Evolutionary conservation across 805 yeast species (phyloP).

Genomic region (Monosporozyma servazzii): DNA sequence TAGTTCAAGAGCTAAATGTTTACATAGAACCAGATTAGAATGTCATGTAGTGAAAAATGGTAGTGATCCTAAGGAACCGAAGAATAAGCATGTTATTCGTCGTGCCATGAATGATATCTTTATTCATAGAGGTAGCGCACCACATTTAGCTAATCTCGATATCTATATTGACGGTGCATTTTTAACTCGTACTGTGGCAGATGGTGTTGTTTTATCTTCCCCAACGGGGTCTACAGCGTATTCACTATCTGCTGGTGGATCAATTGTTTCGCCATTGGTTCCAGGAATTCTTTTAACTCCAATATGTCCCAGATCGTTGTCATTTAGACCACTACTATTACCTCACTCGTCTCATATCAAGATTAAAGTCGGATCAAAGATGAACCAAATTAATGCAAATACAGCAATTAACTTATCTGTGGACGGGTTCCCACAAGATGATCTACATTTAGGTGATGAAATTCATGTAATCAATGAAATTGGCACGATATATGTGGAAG

Average conservation of each 20-base stretch:
- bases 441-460: conserved; percentile 66
- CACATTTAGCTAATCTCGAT: conserved; percentile 76
- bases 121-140: conserved; percentile 79
- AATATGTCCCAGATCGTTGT: conserved; percentile 81
- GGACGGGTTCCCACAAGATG: conserved; percentile 75
- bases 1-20: conserved; percentile 56
- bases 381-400: conserved; percentile 28
- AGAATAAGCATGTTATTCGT: conserved; percentile 3
- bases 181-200: conserved; percentile 84
- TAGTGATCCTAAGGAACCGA: not conserved
- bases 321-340: conserved; percentile 80
- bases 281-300: conserved; percentile 79
- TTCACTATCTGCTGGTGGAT: conserved; percentile 82
- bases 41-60: conserved; percentile 48
- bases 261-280: conserved; percentile 84
- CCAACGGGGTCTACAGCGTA: conserved; percentile 97
- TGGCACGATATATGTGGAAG: conserved; percentile 49
- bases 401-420: conserved; percentile 53
- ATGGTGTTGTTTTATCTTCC: conserved; percentile 76
- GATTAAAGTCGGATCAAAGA: conserved; percentile 48
- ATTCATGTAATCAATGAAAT: conserved; percentile 61
- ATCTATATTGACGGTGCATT: conserved; percentile 78
- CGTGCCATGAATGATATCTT: conserved; percentile 92
- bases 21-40: conserved; percentile 70
- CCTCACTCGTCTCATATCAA: conserved; percentile 72